A percentile compares a stretch with the other conserved stretches of the same genome.
Conservation (phyloP, 2,329 filamentous ascomycete species). For the Aspergillus carbonarius region DNA sequence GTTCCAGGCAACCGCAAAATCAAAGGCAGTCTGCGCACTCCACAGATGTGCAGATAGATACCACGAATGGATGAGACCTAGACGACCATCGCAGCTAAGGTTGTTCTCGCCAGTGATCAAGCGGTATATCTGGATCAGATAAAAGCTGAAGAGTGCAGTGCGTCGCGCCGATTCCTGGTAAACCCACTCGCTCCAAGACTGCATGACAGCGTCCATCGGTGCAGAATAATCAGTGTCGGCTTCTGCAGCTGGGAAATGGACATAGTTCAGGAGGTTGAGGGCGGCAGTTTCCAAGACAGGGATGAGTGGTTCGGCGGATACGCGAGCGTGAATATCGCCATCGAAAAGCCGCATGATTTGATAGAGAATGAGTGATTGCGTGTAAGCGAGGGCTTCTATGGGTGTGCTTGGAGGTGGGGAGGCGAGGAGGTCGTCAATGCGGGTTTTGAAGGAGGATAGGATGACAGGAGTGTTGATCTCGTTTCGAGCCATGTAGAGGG, state of each 20-base stretch:
- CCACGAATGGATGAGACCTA: constrained; percentile 29
- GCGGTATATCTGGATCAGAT: constrained; percentile 37
- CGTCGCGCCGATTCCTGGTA: constrained; percentile 56
- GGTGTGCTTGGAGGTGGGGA: constrained; percentile 25
- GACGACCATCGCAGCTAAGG: constrained; percentile 25
- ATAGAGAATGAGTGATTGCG: constrained; percentile 53
- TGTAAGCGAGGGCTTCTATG: constrained; percentile 42
- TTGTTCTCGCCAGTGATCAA: constrained; percentile 20
- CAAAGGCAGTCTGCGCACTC: constrained; percentile 26
- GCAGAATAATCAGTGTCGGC: constrained; percentile 20
- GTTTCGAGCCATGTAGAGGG: constrained; percentile 54
- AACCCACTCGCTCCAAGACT: constrained; percentile 54
- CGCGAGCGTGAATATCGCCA: constrained; percentile 47
- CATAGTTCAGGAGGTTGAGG: constrained; percentile 17
- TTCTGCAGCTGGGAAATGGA: constrained; percentile 20
- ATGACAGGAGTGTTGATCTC: constrained; percentile 50
- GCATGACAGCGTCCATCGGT: constrained; percentile 42
- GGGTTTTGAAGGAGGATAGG: constrained; percentile 49
- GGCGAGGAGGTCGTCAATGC: constrained; percentile 46
- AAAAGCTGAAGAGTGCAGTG: constrained; percentile 52
- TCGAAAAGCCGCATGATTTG: constrained; percentile 54
- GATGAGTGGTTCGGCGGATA: constrained; percentile 40
- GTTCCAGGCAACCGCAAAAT: constrained; percentile 31
- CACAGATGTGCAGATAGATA: constrained; percentile 32
- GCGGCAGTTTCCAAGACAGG: constrained; percentile 23